Evolutionary conservation across 1,139 yeast genomes (phyloP), one percentile per base, ranked within the genome.

Genomic region (Nadsonia starkeyi-henricii): DNA sequence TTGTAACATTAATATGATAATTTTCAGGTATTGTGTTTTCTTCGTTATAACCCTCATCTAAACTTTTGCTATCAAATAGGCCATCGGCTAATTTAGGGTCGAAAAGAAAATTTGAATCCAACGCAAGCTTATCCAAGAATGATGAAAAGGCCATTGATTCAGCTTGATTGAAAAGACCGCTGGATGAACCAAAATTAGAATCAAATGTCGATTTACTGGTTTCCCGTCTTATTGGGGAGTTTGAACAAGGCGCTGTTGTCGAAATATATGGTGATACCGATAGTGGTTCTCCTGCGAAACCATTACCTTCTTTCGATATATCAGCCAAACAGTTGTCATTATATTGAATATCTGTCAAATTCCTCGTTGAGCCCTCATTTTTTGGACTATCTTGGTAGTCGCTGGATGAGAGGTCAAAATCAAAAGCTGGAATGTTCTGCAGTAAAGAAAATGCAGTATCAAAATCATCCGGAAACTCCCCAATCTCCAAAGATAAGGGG

Each of bases 31-130:
- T 23, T 23, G 28, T 23, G 9, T 23, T 23, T 5, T 5, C 5
- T 5, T 9, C 28, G 9, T 23, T 23, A 23, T 23, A 5, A 9
- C 9, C 9, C 28, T 5, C 9, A 9, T 23, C 9, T 5, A 23
- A 23, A 23, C 28, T 23, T 23, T 23, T 23, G 28, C 28, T 23
- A 23, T 23, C 28, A 9, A 33, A 53, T 41, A 60, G 53, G 20
- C 53, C 58, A 19, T 59, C 62, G 8, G 56, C 55, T 23, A 60
- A 51, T 41, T 59, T 59, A n/a, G 68, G 68, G 47, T 64, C 63
- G 47, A 61, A 57, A 36, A 62, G 47, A 50, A 61, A 62, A 46
- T 64, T 58, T 4, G 69, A 64, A 51, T 67, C 69, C n/a, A 56
- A 59, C 19, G 66, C 59, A 44, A 68, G 59, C 47, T 60, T 63